Evolutionary conservation across 495 filamentous ascomycete species (phyloP).

Genomic region (Symbiotaphrina buchneri): DNA sequence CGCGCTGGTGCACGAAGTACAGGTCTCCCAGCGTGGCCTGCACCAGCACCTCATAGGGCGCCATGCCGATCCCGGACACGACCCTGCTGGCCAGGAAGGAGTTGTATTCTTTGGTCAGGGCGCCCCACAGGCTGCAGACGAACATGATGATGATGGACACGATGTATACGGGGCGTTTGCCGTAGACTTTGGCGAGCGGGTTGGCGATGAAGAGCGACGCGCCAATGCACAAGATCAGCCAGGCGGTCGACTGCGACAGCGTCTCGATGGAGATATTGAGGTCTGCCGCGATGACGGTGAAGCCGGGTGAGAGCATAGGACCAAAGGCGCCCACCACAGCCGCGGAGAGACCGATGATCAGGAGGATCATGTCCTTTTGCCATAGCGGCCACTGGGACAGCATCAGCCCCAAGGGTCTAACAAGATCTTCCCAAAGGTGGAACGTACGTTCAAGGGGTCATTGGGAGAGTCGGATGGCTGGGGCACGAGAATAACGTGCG

Average conservation of each 20-base stretch:
- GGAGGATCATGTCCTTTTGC: constrained; percentile 27
- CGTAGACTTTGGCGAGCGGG: constrained; percentile 16
- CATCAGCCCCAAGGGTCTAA: too few species aligned
- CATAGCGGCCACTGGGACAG: constrained; percentile 24
- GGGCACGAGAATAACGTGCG: too few species aligned
- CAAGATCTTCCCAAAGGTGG: too few species aligned
- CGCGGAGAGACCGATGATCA: constrained; percentile 27
- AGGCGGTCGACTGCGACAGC: constrained; percentile 19
- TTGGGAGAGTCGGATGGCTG: too few species aligned
- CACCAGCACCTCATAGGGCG: constrained; percentile 33
- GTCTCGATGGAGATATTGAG: constrained; percentile 17
- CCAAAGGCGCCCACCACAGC: constrained; percentile 31
- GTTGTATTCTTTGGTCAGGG: constrained; percentile 26
- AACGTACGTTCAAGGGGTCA: too few species aligned
- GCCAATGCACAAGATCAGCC: constrained; percentile 26
- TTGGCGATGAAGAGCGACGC: constrained; percentile 30
- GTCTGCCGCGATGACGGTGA: constrained; percentile 19
- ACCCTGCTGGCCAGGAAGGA: constrained; percentile 32
- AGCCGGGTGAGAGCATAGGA: constrained; percentile 28
- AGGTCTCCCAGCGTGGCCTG: constrained; percentile 30
- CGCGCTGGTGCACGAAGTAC: constrained; percentile 44
- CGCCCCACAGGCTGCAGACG: constrained; percentile 34
- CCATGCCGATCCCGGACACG: constrained; percentile 28
- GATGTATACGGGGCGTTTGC: constrained; percentile 36
- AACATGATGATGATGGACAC: constrained; percentile 32